Evolutionary conservation across 345 rosid genomes (phyloP).

Genomic region (Bretschneidera sinensis): DNA sequence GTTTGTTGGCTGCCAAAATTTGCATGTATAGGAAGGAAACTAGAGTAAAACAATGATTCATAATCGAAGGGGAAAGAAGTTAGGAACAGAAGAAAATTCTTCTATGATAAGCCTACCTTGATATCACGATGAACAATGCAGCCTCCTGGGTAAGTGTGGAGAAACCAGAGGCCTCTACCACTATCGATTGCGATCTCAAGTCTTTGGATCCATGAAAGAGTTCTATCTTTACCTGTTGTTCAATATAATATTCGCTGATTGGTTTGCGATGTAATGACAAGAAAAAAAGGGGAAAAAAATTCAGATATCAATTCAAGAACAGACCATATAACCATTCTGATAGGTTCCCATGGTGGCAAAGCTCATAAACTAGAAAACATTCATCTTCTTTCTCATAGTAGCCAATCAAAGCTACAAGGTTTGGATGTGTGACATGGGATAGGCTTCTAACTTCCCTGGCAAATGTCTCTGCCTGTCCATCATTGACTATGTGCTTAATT

Average conservation of each 20-base stretch:
- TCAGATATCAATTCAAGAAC: constrained; percentile 1
- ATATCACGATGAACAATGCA: constrained; percentile 51
- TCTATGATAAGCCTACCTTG: no score
- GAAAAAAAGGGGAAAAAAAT: not conserved
- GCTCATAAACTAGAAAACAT: constrained; percentile 51
- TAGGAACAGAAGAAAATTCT: no score
- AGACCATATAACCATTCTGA: constrained; percentile 59
- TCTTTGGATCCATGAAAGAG: constrained; percentile 49
- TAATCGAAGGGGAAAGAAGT: constrained; percentile 1
- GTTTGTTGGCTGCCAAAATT: constrained; percentile 45
- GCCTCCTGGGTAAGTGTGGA: constrained; percentile 52
- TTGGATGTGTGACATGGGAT: constrained; percentile 54
- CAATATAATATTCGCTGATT: constrained; percentile 6
- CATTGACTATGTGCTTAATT: constrained; percentile 49
- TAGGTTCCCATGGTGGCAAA: constrained; percentile 52
- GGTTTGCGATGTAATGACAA: not conserved
- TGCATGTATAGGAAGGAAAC: not conserved
- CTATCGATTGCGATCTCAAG: constrained; percentile 43
- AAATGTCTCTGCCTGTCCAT: constrained; percentile 47
- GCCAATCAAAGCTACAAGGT: constrained; percentile 54
- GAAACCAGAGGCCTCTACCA: constrained; percentile 50
- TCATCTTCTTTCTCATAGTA: constrained; percentile 44
- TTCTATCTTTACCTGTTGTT: constrained; percentile 36
- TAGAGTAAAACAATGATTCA: constrained; percentile 5
- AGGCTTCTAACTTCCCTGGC: constrained; percentile 52